phyloP scores from a whole-genome alignment of 768 basidiomycete species.

The Mycena chlorophos region DNA sequence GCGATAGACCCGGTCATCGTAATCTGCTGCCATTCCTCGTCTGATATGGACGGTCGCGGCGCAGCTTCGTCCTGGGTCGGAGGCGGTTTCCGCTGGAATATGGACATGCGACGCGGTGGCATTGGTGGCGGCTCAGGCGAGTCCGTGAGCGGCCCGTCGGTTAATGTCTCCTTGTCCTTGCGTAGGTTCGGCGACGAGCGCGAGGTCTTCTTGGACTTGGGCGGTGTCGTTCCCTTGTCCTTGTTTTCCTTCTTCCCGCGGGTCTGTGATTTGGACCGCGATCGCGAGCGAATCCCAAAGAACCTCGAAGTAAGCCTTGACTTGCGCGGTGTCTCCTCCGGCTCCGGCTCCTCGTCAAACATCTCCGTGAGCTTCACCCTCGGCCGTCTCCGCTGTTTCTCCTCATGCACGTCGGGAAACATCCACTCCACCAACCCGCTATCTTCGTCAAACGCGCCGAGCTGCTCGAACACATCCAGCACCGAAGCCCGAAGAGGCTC shows the following conservation, averaged over 20 bases:
- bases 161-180: slow-evolving; percentile 8
- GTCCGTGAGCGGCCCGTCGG: not conserved
- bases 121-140: not conserved
- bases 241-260: slow-evolving; percentile 5
- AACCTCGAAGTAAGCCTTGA: slow-evolving; percentile 12
- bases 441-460: slow-evolving; percentile 21
- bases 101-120: slow-evolving; percentile 8
- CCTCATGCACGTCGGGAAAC: slow-evolving; percentile 17
- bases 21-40: slow-evolving; percentile 24
- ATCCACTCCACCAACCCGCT: slow-evolving; percentile 22
- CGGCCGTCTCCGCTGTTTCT: slow-evolving; percentile 11
- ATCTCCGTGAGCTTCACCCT: slow-evolving; percentile 17
- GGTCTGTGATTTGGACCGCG: slow-evolving; percentile 15
- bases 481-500: slow-evolving; percentile 22
- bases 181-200: slow-evolving; percentile 19
- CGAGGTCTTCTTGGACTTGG: slow-evolving; percentile 19
- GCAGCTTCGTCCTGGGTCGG: slow-evolving; percentile 3
- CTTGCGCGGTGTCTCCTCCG: slow-evolving; percentile 10
- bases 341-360: slow-evolving; percentile 2
- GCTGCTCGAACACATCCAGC: slow-evolving; percentile 19
- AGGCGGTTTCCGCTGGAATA: slow-evolving; percentile 14
- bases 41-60: slow-evolving; percentile 18
- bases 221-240: not conserved
- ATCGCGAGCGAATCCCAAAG: slow-evolving; percentile 10
- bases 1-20: slow-evolving; percentile 22